Percentiles rank a stretch among this genome's conserved stretches.
Evolutionary conservation across 305 asterid species (phyloP).

Genomic region (Caryopteris hybrid): DNA sequence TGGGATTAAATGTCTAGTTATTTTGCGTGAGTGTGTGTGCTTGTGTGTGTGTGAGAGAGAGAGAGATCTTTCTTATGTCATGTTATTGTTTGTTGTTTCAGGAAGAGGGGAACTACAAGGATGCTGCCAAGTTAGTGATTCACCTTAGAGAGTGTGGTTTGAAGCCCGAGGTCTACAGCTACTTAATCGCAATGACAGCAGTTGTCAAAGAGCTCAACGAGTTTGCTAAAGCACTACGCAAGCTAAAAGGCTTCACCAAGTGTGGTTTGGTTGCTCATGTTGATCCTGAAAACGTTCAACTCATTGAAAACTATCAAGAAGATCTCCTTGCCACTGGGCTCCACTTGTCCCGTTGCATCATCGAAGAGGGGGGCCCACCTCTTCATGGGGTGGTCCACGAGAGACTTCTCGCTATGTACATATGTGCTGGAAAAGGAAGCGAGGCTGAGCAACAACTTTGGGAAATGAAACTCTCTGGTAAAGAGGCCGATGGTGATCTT

Average conservation of each 20-base stretch:
- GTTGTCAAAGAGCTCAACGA: conserved; percentile 88
- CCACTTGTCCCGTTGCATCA: conserved; percentile 53
- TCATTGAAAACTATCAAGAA: conserved; percentile 59
- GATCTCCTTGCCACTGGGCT: conserved; percentile 58
- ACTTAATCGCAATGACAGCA: conserved; percentile 89
- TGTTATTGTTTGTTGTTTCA: conserved; percentile 25
- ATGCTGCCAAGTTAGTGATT: conserved; percentile 69
- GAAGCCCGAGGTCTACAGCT: conserved; percentile 88
- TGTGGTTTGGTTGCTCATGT: conserved; percentile 56
- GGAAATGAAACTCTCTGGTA: conserved; percentile 79
- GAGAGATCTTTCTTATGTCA: neutral
- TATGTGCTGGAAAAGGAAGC: conserved; percentile 78
- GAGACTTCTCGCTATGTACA: conserved; percentile 83
- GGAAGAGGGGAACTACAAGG: conserved; percentile 79
- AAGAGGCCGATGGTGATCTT: conserved; percentile 71
- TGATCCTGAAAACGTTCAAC: conserved; percentile 38
- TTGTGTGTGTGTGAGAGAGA: too few relatives aligned
- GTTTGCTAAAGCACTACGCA: conserved; percentile 81
- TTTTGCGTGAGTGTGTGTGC: too few relatives aligned
- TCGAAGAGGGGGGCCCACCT: conserved; percentile 60
- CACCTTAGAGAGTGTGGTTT: conserved; percentile 63
- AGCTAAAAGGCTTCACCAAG: conserved; percentile 58
- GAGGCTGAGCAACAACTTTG: conserved; percentile 82
- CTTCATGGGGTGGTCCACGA: conserved; percentile 66
- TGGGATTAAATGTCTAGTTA: too few relatives aligned